phyloP scores from a whole-genome alignment of 1,139 yeast species.

The Suhomyces wounanorum region DNA sequence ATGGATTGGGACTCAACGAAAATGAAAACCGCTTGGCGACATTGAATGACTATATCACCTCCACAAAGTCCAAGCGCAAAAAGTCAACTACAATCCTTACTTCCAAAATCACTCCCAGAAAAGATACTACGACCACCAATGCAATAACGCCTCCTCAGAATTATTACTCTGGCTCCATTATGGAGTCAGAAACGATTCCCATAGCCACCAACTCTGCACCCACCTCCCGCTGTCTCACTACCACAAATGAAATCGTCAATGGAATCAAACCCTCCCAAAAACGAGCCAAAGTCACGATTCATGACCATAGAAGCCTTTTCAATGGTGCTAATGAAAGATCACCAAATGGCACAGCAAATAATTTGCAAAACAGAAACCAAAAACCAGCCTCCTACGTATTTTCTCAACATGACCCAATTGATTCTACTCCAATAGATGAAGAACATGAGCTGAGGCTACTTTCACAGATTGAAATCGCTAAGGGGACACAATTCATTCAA shows the following conservation, averaged over 20 bases:
- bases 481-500: background rate
- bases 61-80: slow-evolving; percentile 4
- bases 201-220: too few relatives aligned
- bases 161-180: too few relatives aligned
- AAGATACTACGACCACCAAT: too few relatives aligned
- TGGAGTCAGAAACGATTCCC: too few relatives aligned
- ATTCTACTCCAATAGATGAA: slow-evolving; percentile 1
- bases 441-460: background rate
- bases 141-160: too few relatives aligned
- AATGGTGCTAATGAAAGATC: background rate
- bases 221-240: background rate
- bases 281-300: background rate
- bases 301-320: background rate
- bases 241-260: background rate
- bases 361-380: background rate
- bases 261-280: background rate
- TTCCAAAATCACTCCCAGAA: background rate
- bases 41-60: slow-evolving; percentile 19
- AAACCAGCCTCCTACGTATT: background rate
- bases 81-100: background rate
- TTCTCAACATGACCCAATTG: slow-evolving; percentile 1
- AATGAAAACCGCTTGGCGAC: slow-evolving; percentile 28
- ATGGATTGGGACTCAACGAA: slow-evolving; percentile 25
- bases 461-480: background rate
- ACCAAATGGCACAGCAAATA: background rate